A percentile compares a stretch with the other conserved stretches of the same genome.
Conservation (phyloP, 371 early-diverging fungal genomes). For the Lichtheimia corymbifera region DNA sequence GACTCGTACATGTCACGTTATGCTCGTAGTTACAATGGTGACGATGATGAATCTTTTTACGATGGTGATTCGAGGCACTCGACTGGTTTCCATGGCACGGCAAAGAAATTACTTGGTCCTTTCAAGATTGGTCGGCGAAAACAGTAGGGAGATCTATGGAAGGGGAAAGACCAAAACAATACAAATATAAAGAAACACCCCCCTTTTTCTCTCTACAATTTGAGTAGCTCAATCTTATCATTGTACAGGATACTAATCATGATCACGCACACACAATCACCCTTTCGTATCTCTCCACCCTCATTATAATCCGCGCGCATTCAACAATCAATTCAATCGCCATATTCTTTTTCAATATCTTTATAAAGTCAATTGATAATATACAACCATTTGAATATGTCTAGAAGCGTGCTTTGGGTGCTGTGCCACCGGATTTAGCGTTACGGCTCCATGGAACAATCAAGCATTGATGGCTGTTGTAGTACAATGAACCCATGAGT, state of each 20-base stretch:
- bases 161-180: neutral
- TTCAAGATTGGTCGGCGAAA: slow-evolving; percentile 17
- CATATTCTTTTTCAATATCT: too few species aligned
- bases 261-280: neutral
- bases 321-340: too few species aligned
- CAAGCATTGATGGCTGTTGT: slow-evolving; percentile 37
- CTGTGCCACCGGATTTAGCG: slow-evolving; percentile 3
- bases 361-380: too few species aligned
- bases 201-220: too few species aligned
- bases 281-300: neutral
- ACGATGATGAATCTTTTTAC: slow-evolving; percentile 16
- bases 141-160: slow-evolving; percentile 4
- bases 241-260: too few species aligned
- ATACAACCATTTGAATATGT: neutral
- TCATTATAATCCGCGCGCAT: neutral
- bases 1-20: slow-evolving; percentile 13
- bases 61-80: slow-evolving; percentile 17
- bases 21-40: slow-evolving; percentile 14
- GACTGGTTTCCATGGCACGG: slow-evolving; percentile 12
- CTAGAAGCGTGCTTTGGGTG: slow-evolving; percentile 13
- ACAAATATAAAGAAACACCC: too few species aligned
- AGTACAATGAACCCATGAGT: neutral
- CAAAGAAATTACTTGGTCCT: slow-evolving; percentile 17
- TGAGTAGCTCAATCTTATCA: too few species aligned
- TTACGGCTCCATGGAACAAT: slow-evolving; percentile 43